These are phyloP conservation scores for Tetragonia tetragonoides DNA, from an alignment of 148 eudicot genomes.

Conservation along the genomic window DNA sequence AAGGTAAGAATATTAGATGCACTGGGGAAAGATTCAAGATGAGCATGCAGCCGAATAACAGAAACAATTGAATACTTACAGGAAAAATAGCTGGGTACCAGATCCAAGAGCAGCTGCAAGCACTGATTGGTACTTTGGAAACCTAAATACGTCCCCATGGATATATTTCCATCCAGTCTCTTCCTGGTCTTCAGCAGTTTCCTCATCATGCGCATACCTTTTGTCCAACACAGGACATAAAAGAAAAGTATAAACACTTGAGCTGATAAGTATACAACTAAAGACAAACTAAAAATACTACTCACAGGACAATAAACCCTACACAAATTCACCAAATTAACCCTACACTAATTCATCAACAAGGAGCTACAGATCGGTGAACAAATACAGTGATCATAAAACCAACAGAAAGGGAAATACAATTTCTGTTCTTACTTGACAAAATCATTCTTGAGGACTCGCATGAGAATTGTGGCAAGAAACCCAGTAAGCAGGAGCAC, in stretches of 20 bases:
- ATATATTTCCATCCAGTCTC: constrained; percentile 86
- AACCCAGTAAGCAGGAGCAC: constrained; percentile 62
- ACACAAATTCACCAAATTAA: background rate
- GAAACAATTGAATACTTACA: constrained; percentile 42
- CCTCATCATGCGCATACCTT: constrained; percentile 80
- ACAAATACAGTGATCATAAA: background rate
- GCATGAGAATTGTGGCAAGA: constrained; percentile 68
- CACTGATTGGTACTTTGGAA: constrained; percentile 60
- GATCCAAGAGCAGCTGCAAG: constrained; percentile 75
- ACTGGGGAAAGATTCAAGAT: background rate
- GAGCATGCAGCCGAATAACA: background rate
- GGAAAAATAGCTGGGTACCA: constrained; percentile 70
- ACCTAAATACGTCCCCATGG: constrained; percentile 81
- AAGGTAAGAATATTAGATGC: constrained; percentile 1
- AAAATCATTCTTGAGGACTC: constrained; percentile 69
- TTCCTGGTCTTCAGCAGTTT: constrained; percentile 77
- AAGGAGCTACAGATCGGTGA: background rate
- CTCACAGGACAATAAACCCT: background rate
- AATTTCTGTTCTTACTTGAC: constrained; percentile 51
- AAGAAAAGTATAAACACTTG: background rate
- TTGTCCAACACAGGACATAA: background rate
- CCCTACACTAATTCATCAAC: constrained; percentile 7
- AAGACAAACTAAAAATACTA: background rate
- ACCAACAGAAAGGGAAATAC: background rate
- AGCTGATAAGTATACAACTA: background rate